Evolutionary conservation across 306 rosid species (phyloP), one percentile per base, ranked within the genome.

Genomic region (Pterocarpus macrocarpus): DNA sequence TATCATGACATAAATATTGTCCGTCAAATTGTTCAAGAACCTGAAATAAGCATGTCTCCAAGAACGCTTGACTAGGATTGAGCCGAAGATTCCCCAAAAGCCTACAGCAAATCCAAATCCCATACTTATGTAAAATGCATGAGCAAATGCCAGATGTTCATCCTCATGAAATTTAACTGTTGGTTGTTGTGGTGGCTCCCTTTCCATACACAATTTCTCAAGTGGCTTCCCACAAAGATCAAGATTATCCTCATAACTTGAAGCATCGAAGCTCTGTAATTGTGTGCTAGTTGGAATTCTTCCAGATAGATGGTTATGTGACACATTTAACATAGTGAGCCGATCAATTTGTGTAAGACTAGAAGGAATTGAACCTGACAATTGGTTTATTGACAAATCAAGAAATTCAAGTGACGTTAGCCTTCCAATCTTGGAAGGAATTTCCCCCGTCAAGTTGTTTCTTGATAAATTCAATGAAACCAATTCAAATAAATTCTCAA

Each of bases 41-140:
- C 22, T 22, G 74, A 80, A 72, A n/a, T 72, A 80, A 5, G 79
- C 74, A 41, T 80, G 73, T 11, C 74, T 39, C 68, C 84, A 80
- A 5, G 74, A 50, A 39, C 61, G 56, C 0, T 62, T 49, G 43
- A 71, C 1, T 2, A 71, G 17, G 5, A 80, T 70, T 0, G 83
- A 12, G 33, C 78, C 71, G 22, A 80, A 70, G 5, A 61, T 35
- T 0, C 78, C 78, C 64, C 71, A 80, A 38, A 80, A 80, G 9
- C 83, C 64, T 0, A 5, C n/a, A 0, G 14, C 2, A 14, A 79
- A 79, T 13, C 83, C 84, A 5, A 80, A 14, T 22, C 47, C n/a
- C 79, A 72, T 38, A 12, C 79, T 63, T 8, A 44, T 30, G 15
- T 71, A 80, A 45, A 83, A 77, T 33, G 16, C 75, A 7, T 5